Conservation (phyloP, 2,329 filamentous ascomycete species). For the Ceratocystis ficicola region DNA sequence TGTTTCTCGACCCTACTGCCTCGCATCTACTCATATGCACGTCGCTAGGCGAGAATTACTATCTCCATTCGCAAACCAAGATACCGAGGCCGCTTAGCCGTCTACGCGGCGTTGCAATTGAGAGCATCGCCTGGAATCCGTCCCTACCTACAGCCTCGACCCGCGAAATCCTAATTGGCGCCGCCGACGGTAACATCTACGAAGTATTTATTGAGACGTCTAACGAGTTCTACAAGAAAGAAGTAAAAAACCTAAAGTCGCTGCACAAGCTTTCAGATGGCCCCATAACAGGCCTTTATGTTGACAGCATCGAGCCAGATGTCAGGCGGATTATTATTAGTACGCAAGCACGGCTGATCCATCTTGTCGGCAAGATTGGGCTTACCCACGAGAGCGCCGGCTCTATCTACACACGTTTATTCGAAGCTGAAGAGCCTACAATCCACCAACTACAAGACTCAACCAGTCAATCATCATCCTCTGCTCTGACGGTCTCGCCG, state of each 20-base stretch:
- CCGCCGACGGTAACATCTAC: conserved; percentile 88
- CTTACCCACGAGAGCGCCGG: conserved; percentile 66
- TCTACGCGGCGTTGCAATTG: conserved; percentile 74
- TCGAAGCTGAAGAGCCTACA: conserved; percentile 72
- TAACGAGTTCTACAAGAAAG: conserved; percentile 86
- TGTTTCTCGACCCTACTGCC: conserved; percentile 95
- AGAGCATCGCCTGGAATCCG: conserved; percentile 89
- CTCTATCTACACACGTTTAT: conserved; percentile 75
- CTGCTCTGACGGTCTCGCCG: conserved; percentile 63
- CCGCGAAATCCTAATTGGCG: conserved; percentile 81
- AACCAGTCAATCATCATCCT: conserved; percentile 31
- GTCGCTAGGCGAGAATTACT: conserved; percentile 88
- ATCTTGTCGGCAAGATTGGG: conserved; percentile 68
- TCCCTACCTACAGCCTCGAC: conserved; percentile 86
- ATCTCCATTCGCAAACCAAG: conserved; percentile 88
- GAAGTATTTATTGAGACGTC: conserved; percentile 91
- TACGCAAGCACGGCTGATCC: conserved; percentile 65
- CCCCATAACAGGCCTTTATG: conserved; percentile 74
- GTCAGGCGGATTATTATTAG: conserved; percentile 65
- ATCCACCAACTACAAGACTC: conserved; percentile 50
- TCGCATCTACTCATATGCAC: conserved; percentile 90
- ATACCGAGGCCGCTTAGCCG: conserved; percentile 71
- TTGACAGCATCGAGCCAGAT: conserved; percentile 63
- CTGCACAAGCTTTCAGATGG: conserved; percentile 75
- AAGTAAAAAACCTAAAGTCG: conserved; percentile 80